Evolutionary conservation across 176 grass and related monocot genomes (phyloP), one percentile per base, ranked within the genome.

Genomic region (Dendrocalamus sinicus): DNA sequence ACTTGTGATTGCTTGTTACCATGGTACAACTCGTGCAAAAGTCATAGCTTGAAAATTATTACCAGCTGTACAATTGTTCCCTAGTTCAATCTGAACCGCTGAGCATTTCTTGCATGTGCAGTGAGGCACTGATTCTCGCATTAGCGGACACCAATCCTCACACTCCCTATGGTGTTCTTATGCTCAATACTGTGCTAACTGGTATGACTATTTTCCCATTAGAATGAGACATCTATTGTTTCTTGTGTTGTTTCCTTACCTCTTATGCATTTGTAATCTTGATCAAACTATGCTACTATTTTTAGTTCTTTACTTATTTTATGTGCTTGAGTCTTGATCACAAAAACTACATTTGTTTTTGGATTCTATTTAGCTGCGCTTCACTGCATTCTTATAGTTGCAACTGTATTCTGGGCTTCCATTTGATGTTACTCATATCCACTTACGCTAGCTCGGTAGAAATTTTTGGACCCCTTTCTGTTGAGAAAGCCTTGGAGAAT

Each of bases 161-260:
- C 32, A 1, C 32, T 35, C 32, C 32, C 32, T 35, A 35, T 35
- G 32, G 96, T 76, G 90, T 98, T 89, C 91, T 99, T 67, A 86
- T 99, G 83, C 93, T 99, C 72, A 99, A 99, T 81, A 92, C 93
- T n/a, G 93, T 96, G 58, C 90, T 99, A 72, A 99, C 93, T 86
- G 96, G 96, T 99, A 88, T 70, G 45, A 17, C 12, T 90, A 20
- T 84, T 85, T 67, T 54, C 37, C 50, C n/a, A 43, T 62, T 5
- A 68, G 28, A 77, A 75, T 58, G 20, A 16, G 15, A 84, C 37
- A 84, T 60, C 5, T 79, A 8, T 51, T 28, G 37, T 47, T 13
- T 1, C 7, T 22, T 35, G 1, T 35, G 24, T 35, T 69, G 16
- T 4, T n/a, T 15, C 2, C 0, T 67, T 52, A 4, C 24, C 44